Base-by-base conservation (phyloP, 768 basidiomycete species). In the Sutorius australiensis region DNA sequence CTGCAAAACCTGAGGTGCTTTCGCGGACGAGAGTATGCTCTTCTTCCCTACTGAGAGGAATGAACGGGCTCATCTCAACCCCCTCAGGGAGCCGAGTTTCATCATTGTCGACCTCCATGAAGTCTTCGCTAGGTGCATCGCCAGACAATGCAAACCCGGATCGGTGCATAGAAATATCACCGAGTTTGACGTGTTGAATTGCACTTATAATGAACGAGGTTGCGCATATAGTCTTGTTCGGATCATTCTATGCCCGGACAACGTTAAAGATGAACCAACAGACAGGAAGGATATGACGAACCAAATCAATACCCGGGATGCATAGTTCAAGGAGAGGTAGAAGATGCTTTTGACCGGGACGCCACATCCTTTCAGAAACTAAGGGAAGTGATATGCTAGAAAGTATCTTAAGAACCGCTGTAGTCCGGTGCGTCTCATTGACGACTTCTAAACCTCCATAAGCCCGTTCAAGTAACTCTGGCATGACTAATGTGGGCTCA, bases 361-460 rank as follows among this genome's bases (percentile, higher is more conserved):
- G 75, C 86, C 92, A 97, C 28, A 88, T 64, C 24, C 74, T 80
- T 63, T 94, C 89, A 3, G 83, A 84, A 3, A 89, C 81, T 16
- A 98, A 70, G 10, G 92, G 86, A 5, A 86, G 77, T 16, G 90
- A 75, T 27, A 94, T 82, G 2, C 83, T 85, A 17, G 88, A 81
- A 28, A 98, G 78, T 67, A 89, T 88, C 47, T 87, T 90, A 41
- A 98, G 76, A 10, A 92, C 91, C 1, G 95, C 90, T 2, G 92
- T 93, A 5, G 95, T 97, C 37, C 95, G 77, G 67, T 97, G 92
- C 0, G 95, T 98, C 76, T 98, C 95, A 58, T 95, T 94, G 16
- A 98, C 81, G 11, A 87, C 85, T 66, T 97, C 93, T n/a, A 98
- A 74, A 0, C 93, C 93, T 34, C 88, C 80, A 57, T 95, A 93